These are phyloP conservation scores for Calonectria pseudoturangicola DNA, from an alignment of 2,329 filamentous ascomycete species.

Conservation along the genomic window DNA sequence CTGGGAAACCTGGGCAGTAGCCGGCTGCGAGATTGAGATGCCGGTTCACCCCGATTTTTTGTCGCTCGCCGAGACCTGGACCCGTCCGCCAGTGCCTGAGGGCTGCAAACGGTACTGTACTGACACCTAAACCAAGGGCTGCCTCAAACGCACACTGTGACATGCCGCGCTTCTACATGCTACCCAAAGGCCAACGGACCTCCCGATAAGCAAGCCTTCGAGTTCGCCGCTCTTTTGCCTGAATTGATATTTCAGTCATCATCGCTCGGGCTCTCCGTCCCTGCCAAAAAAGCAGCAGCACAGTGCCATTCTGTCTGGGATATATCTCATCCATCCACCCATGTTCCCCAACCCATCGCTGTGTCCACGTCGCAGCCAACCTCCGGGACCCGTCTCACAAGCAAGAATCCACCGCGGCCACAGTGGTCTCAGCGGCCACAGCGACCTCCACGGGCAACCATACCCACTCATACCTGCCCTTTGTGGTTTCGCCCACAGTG, in stretches of 20 bases:
- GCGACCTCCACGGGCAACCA: constrained; percentile 35
- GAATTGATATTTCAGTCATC: constrained; percentile 19
- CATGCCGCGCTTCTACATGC: constrained; percentile 8
- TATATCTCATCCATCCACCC: constrained; percentile 47
- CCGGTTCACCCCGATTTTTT: constrained; percentile 61
- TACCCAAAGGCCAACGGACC: constrained; percentile 23
- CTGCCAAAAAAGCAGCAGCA: not conserved
- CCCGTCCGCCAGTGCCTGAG: constrained; percentile 44
- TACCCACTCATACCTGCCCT: constrained; percentile 37
- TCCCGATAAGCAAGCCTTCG: constrained; percentile 12
- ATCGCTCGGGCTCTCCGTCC: constrained; percentile 28
- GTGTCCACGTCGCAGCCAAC: constrained; percentile 39
- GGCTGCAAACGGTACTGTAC: constrained; percentile 32
- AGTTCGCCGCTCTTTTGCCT: constrained; percentile 16
- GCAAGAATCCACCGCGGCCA: constrained; percentile 40
- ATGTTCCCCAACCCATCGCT: constrained; percentile 46
- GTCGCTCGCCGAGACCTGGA: constrained; percentile 57
- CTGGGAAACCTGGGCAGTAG: constrained; percentile 35
- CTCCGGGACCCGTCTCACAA: constrained; percentile 43
- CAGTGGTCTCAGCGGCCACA: constrained; percentile 45
- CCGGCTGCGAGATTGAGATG: constrained; percentile 56
- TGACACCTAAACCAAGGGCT: constrained; percentile 16
- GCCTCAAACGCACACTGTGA: constrained; percentile 28
- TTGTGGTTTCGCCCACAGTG: constrained; percentile 42
- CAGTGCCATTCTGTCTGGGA: constrained; percentile 26